Evolutionary conservation across 179 eudicot genomes (phyloP).

Genomic region (Beta lomatogona): DNA sequence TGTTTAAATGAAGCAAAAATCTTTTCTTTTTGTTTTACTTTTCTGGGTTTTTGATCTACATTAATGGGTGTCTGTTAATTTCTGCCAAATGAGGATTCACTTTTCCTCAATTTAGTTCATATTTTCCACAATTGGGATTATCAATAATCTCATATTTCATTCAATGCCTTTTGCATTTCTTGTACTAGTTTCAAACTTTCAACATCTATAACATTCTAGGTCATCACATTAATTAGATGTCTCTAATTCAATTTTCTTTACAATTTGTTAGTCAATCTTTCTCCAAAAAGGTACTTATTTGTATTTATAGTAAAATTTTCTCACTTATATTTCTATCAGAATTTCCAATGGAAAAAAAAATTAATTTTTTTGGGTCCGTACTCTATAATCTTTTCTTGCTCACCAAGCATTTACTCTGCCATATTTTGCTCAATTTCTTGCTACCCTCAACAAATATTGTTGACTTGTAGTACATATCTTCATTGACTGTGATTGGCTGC

Average conservation of each 20-base stretch:
- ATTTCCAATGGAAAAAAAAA: slow-evolving; percentile 5
- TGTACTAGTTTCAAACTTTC: slow-evolving; percentile 19
- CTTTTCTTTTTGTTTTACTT: background rate
- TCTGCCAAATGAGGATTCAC: background rate
- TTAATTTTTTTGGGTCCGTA: background rate
- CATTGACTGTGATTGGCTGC: slow-evolving; percentile 12
- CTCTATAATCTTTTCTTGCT: slow-evolving; percentile 20
- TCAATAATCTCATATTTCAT: slow-evolving; percentile 14
- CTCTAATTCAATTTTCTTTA: slow-evolving; percentile 12
- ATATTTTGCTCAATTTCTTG: slow-evolving; percentile 4
- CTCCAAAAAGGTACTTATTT: no score
- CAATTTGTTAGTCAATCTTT: background rate
- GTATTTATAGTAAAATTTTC: no score
- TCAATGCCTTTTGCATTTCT: slow-evolving; percentile 1
- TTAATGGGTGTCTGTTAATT: slow-evolving; percentile 24
- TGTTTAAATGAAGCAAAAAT: background rate
- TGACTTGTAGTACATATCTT: slow-evolving; percentile 24
- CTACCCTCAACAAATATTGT: slow-evolving; percentile 23
- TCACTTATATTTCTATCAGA: no score
- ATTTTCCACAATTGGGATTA: slow-evolving; percentile 21
- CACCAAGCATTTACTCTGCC: slow-evolving; percentile 24
- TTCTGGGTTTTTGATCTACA: background rate
- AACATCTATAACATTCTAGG: slow-evolving; percentile 27
- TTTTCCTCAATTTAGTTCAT: slow-evolving; percentile 1
- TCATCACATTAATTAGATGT: slow-evolving; percentile 16